phyloP scores from a whole-genome alignment of 176 grass and related monocot species.

The Luzula sylvatica region DNA sequence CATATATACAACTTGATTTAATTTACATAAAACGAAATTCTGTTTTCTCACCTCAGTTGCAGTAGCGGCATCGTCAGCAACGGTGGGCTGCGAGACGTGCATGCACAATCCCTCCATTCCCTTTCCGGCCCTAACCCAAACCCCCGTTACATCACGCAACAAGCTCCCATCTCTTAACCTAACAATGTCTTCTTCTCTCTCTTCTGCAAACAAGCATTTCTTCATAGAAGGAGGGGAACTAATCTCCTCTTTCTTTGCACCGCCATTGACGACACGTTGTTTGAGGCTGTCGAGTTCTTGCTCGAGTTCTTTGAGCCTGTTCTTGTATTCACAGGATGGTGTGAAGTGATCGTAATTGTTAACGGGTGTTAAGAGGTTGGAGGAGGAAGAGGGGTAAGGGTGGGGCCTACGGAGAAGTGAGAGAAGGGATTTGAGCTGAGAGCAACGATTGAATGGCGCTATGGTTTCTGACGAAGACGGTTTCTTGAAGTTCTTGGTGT shows the following conservation, averaged over 20 bases:
- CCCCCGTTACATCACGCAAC: conserved; percentile 30
- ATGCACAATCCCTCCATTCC: conserved; percentile 41
- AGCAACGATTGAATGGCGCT: conserved; percentile 25
- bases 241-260: background rate
- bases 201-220: background rate
- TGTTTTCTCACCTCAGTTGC: conserved; percentile 28
- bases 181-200: background rate
- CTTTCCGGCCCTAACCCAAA: conserved; percentile 23
- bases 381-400: background rate
- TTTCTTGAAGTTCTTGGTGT: conserved; percentile 15
- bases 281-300: conserved; percentile 30
- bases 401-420: conserved; percentile 7
- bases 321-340: conserved; percentile 9
- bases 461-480: conserved; percentile 5
- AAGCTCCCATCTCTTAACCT: conserved; percentile 40
- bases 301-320: conserved; percentile 31
- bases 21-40: background rate
- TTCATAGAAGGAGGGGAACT: background rate
- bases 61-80: conserved; percentile 23
- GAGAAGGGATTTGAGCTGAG: conserved; percentile 25
- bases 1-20: background rate
- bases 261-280: background rate
- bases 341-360: background rate
- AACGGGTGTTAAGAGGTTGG: background rate
- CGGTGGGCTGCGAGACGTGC: conserved; percentile 37